Evolutionary conservation across 148 eudicot species (phyloP).

Genomic region (Chenopodium suecicum): DNA sequence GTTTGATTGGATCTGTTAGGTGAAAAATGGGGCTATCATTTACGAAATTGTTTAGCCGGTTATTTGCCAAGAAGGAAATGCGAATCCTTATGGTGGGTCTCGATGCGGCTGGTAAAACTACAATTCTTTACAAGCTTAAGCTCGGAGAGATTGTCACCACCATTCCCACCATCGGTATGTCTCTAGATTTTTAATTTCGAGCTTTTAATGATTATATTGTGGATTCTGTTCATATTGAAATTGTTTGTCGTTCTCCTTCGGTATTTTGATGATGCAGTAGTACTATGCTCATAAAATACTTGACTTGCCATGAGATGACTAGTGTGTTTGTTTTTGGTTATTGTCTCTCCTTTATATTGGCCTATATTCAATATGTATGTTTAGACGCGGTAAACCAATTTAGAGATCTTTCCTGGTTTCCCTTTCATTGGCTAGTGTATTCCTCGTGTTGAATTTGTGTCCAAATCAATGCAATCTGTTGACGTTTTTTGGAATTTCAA

Average conservation of each 20-base stretch:
- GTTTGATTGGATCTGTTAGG: slow-evolving; percentile 20
- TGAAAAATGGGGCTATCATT: slow-evolving; percentile 59
- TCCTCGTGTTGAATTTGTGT: neutral
- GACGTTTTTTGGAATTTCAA: neutral
- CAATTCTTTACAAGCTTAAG: slow-evolving; percentile 56
- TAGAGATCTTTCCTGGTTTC: neutral
- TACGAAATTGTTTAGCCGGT: slow-evolving; percentile 57
- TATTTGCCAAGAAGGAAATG: slow-evolving; percentile 69
- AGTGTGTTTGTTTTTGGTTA: neutral
- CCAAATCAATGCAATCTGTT: neutral
- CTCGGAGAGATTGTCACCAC: slow-evolving; percentile 64
- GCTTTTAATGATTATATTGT: neutral
- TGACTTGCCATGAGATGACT: neutral
- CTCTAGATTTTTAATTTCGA: neutral
- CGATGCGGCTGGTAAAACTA: slow-evolving; percentile 68
- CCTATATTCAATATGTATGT: no score
- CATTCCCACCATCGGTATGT: slow-evolving; percentile 50
- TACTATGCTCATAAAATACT: neutral
- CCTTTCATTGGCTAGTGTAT: neutral
- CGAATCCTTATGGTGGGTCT: slow-evolving; percentile 67
- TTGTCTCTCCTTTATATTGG: no score
- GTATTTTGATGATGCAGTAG: neutral
- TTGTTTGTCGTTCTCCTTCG: neutral
- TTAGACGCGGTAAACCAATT: no score
- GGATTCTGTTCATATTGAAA: neutral